Conservation (phyloP, 495 filamentous ascomycete species). For the Neurospora sp. region DNA sequence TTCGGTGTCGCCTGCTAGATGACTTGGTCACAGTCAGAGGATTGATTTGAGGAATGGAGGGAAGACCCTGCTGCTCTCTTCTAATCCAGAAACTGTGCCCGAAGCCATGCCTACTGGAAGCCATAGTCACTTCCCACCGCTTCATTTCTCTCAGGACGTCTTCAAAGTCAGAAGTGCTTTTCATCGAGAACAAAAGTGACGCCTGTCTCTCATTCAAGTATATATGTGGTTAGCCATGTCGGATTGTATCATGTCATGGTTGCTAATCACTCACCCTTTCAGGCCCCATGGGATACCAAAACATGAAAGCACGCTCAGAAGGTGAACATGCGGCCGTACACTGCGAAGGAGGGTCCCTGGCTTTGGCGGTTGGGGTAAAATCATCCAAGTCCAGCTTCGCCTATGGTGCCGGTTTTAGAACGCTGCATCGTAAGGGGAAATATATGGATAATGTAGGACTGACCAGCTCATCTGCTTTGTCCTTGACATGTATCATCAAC, state of each 20-base stretch:
- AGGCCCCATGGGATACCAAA: conserved; percentile 7
- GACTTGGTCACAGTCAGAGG: not conserved
- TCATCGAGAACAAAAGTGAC: conserved; percentile 10
- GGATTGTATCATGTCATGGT: not conserved
- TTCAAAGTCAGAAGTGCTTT: conserved; percentile 8
- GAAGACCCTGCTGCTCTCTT: not conserved
- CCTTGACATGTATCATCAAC: conserved; percentile 25
- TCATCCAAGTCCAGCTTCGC: conserved; percentile 12
- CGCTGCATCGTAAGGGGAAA: not conserved
- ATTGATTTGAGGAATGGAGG: not conserved
- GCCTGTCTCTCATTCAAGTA: not conserved
- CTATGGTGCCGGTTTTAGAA: conserved; percentile 2
- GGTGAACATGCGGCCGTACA: conserved; percentile 3
- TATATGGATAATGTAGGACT: not conserved
- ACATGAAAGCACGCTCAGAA: conserved; percentile 7
- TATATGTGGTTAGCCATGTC: not conserved
- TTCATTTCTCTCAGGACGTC: conserved; percentile 7
- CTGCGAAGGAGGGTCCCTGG: not conserved
- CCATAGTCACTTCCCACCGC: conserved; percentile 5
- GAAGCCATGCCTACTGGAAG: not conserved
- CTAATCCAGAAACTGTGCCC: not conserved
- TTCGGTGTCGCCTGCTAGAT: not conserved
- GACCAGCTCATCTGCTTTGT: conserved; percentile 24
- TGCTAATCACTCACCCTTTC: not conserved
- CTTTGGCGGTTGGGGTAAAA: conserved; percentile 4